Base-by-base conservation (phyloP, 768 basidiomycete species). In the Podaxis rugospora region DNA sequence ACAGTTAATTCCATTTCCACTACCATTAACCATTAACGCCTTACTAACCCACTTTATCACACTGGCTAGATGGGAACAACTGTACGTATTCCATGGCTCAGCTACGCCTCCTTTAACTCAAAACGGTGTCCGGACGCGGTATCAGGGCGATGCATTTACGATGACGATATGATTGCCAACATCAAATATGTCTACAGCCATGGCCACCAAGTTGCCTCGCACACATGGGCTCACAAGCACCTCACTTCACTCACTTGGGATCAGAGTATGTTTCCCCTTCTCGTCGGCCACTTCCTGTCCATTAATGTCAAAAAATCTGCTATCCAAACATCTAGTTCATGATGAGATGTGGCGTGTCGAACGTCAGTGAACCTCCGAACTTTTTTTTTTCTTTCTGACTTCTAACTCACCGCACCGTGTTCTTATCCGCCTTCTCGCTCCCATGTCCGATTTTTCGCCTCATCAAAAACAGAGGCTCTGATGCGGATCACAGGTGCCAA, bases 161-260 rank as follows among this genome's bases (percentile, higher is more conserved):
- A 66, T 63, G 11, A 59, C 2, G 69, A 65, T 32, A 55, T 62
- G 21, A 62, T 65, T 9, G 53, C 64, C 36, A 66, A 69, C 18
- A 68, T 79, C 64, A 74, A 74, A 52, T 73, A 74, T 61, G 76
- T 72, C 6, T 76, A 74, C 52, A 63, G 68, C 50, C 67, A 70
- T 18, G 79, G 78, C 11, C 80, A 81, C 62, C 76, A 77, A 64
- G 57, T 81, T 53, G 78, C 70, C 4, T 79, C 78, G 42, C 80
- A 81, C 59, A 80, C 79, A 2, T 81, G 80, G 80, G 66, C 65
- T 6, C 79, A 81, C 61, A 66, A 68, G 13, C 66, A 76, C 47
- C 67, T 80, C 2, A 64, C 67, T 0, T 68, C 64, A 1, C 70
- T 78, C 18, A 67, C 64, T 1, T 67, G 66, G 67, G 71, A 72